Base-by-base conservation (phyloP, 768 basidiomycete genomes). In the Leucocoprinus leucothites region DNA sequence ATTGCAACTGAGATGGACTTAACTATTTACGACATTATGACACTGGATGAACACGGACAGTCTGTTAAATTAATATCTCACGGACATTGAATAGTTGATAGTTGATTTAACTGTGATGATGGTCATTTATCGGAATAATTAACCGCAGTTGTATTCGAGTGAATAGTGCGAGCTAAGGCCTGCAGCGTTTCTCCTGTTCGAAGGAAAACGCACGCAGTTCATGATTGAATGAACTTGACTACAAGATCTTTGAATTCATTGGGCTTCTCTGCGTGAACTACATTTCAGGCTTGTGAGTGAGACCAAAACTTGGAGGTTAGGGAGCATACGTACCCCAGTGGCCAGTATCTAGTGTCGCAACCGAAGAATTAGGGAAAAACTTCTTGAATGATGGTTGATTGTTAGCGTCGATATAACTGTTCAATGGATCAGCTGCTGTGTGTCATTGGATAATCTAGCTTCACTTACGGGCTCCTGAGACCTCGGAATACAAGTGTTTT, bases 221-320 rank as follows among this genome's bases (percentile, higher is more conserved):
- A 52, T 51, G 11, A 16, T 8, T 51, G 43, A 46, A 74, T 56
- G 38, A 76, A 70, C 35, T 67, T 62, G 11, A 68, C 63, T 2
- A 73, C 66, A 0, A 69, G 56, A 43, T 74, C 73, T 64, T 70
- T 76, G 69, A 85, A 86, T 57, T 85, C 84, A 34, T 78, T 76
- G 3, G 84, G 84, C 79, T 78, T 79, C 65, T 95, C 92, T 14
- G 90, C 87, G 59, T 95, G 93, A 18, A 95, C 89, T 91, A 46
- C 18, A 56, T 1, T 6, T 22, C 24, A 3, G 1, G 4, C n/a
- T 53, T 53, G 53, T 34, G 18, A 45, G 36, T 19, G 14, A 25
- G 31, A 9, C 47, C 21, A 13, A 34, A 34, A 6, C 6, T 38
- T 26, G n/a, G 43, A 26, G 34, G 43, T 3, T 56, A 40, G 0